Evolutionary conservation across 176 grass and related monocot species (phyloP).

Genomic region (Stipa capillata): DNA sequence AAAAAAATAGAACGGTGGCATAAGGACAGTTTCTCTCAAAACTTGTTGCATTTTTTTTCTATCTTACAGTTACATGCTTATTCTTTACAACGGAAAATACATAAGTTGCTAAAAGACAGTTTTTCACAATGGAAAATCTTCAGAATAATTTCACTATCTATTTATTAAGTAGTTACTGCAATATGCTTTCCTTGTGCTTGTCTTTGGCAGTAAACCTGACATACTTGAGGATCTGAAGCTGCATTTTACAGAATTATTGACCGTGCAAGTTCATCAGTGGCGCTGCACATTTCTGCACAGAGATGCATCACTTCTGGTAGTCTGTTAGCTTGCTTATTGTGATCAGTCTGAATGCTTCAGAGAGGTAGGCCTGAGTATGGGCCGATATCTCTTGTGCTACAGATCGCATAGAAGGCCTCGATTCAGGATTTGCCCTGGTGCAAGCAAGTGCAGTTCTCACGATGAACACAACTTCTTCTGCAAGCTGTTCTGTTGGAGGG

Average conservation of each 20-base stretch:
- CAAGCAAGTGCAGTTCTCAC: conserved; percentile 66
- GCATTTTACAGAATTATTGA: background rate
- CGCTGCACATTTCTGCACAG: background rate
- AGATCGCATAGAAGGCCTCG: conserved; percentile 65
- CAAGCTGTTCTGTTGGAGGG: conserved; percentile 57
- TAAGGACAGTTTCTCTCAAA: background rate
- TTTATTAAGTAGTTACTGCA: background rate
- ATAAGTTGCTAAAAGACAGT: background rate
- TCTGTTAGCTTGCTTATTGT: conserved; percentile 63
- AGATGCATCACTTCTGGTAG: conserved; percentile 54
- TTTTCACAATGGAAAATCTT: background rate
- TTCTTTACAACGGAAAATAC: background rate
- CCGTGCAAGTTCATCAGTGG: background rate
- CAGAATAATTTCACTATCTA: background rate
- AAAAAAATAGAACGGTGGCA: too few species aligned
- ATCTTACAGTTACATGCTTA: background rate
- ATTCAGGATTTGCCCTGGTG: conserved; percentile 49
- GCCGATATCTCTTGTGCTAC: conserved; percentile 72
- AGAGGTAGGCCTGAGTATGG: conserved; percentile 56
- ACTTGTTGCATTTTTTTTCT: background rate
- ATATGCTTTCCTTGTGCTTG: background rate
- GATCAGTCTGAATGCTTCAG: conserved; percentile 60
- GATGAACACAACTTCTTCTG: conserved; percentile 79
- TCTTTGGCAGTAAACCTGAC: conserved; percentile 1
- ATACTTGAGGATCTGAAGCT: background rate